phyloP scores from a whole-genome alignment of 805 yeast species.

The Hermanozyma aechmeae region DNA sequence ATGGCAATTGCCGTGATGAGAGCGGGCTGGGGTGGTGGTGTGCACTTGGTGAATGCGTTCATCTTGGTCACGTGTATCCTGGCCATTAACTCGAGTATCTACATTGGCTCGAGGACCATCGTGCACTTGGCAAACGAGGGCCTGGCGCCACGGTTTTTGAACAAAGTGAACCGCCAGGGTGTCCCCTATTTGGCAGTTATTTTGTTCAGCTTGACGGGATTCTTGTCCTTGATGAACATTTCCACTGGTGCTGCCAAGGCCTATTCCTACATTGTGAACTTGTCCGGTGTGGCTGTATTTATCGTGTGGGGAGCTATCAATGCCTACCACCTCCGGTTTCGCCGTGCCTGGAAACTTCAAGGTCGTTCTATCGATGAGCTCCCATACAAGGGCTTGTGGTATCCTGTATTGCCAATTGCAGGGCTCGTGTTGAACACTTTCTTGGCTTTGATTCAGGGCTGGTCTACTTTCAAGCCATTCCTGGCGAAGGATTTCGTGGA shows the following conservation, averaged over 20 bases:
- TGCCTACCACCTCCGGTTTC: slow-evolving; percentile 47
- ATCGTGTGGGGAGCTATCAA: slow-evolving; percentile 60
- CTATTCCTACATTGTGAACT: slow-evolving; percentile 49
- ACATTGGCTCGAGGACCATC: slow-evolving; percentile 59
- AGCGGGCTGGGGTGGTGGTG: slow-evolving; percentile 35
- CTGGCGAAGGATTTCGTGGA: slow-evolving; percentile 38
- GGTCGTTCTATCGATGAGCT: slow-evolving; percentile 25
- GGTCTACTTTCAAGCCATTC: slow-evolving; percentile 55
- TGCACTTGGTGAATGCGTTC: slow-evolving; percentile 52
- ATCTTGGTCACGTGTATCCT: slow-evolving; percentile 55
- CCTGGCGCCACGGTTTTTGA: slow-evolving; percentile 48
- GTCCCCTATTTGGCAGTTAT: slow-evolving; percentile 56
- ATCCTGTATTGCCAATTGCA: slow-evolving; percentile 41
- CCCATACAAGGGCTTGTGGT: slow-evolving; percentile 31
- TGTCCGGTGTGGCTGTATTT: slow-evolving; percentile 60
- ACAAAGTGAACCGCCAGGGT: slow-evolving; percentile 45
- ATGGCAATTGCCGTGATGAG: slow-evolving; percentile 29
- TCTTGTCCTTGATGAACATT: slow-evolving; percentile 47
- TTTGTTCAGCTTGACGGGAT: slow-evolving; percentile 44
- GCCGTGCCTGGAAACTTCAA: slow-evolving; percentile 32
- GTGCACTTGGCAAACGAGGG: slow-evolving; percentile 56
- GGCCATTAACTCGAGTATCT: slow-evolving; percentile 62
- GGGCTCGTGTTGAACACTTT: slow-evolving; percentile 43
- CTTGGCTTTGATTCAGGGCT: slow-evolving; percentile 55
- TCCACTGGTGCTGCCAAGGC: slow-evolving; percentile 54